Evolutionary conservation across 371 early-diverging fungal species (phyloP), one percentile per base, ranked within the genome.

Genomic region (Zychaea mexicana): DNA sequence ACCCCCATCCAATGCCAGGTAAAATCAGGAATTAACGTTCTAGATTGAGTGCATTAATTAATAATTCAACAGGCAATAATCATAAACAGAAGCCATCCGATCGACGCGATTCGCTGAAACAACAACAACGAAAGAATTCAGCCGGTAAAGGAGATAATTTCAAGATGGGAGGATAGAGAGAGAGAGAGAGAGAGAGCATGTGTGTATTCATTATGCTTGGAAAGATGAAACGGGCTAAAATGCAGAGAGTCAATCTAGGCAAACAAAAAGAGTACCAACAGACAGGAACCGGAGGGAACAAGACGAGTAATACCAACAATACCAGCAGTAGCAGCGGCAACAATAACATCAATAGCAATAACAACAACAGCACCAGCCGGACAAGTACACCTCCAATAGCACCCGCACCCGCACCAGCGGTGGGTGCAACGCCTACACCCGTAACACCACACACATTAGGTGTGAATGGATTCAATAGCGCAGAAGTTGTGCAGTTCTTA

Each of bases 31-130:
- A n/a, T 15, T 42, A 7, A 42, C n/a, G 3, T 42, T 42, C 15
- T 12, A 42, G 17, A 47, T 24, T 3, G n/a, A 47, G 26, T 21
- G 28, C 17, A 49, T 28, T 24, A 52, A 2, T 33, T 49, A 22
- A 31, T 32, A 6, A 38, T 26, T 26, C 45, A 27, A 30, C 12
- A 38, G 15, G 45, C 27, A 36, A 53, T 42, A 61, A 55, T 62
- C 62, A 59, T 57, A 66, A 60, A 42, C 66, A 70, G 52, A 68
- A 68, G 62, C 31, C 66, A 36, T 55, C 66, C 4, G 72, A 72
- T 21, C 52, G 72, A 27, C 69, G 72, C 42, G 68, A 72, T 61
- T 72, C 72, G 12, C 36, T 68, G 30, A 72, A 72, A 57, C 72
- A 72, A 36, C 70, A 69, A 30, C 59, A 65, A 26, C 64, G 65